phyloP scores from a whole-genome alignment of 192 early-diverging fungal species.

The Diversispora eburnea region DNA sequence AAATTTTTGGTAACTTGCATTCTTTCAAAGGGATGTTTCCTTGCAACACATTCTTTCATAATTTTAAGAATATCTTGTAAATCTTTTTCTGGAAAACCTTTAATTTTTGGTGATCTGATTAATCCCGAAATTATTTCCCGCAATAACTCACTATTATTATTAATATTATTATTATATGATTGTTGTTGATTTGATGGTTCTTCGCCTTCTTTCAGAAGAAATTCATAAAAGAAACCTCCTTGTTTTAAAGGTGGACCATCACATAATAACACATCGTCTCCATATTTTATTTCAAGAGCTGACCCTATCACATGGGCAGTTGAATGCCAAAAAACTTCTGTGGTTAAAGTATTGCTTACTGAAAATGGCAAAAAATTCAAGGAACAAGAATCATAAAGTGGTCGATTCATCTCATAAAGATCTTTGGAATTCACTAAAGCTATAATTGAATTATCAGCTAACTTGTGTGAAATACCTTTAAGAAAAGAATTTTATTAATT shows the following conservation, averaged over 20 bases:
- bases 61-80: conserved; percentile 46
- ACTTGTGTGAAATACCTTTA: conserved; percentile 41
- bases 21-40: conserved; percentile 61
- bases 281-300: conserved; percentile 67
- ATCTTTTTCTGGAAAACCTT: conserved; percentile 36
- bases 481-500: not conserved
- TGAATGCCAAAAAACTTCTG: conserved; percentile 62
- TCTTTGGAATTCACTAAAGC: conserved; percentile 46
- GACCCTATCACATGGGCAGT: conserved; percentile 70
- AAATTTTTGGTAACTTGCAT: conserved; percentile 55
- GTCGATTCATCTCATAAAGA: conserved; percentile 52
- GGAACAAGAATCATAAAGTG: conserved; percentile 37
- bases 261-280: conserved; percentile 61
- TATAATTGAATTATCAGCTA: conserved; percentile 46
- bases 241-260: conserved; percentile 66
- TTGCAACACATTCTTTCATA: conserved; percentile 48
- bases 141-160: conserved; percentile 16
- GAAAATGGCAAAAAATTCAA: conserved; percentile 46
- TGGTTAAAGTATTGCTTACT: conserved; percentile 38
- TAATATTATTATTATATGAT: conserved; percentile 24
- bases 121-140: conserved; percentile 30
- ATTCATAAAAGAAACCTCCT: conserved; percentile 80
- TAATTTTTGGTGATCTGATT: conserved; percentile 42
- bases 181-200: conserved; percentile 30
- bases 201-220: conserved; percentile 48